Conservation (phyloP, 1,284 basidiomycete species). For the Ustilago shanxiensis region DNA sequence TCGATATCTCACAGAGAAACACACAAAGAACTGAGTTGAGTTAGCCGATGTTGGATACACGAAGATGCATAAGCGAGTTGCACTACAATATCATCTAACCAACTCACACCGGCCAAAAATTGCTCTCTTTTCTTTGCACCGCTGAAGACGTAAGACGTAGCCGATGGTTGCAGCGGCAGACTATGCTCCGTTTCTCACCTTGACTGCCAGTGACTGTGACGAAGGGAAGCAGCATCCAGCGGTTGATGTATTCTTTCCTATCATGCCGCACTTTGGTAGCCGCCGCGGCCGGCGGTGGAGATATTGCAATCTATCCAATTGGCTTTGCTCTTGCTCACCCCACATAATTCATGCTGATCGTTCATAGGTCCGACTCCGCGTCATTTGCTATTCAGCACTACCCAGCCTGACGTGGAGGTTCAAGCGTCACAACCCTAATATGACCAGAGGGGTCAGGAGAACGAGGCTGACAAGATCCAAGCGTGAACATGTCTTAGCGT, state of each 20-base stretch:
- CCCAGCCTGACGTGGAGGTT: neutral
- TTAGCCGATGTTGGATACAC: conserved; percentile 4
- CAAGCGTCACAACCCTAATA: neutral
- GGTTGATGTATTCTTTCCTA: neutral
- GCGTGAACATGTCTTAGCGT: neutral
- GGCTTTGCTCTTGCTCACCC: neutral
- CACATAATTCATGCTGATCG: neutral
- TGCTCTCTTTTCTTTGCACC: neutral
- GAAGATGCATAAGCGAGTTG: conserved; percentile 23
- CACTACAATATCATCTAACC: conserved; percentile 16
- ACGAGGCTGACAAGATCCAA: neutral
- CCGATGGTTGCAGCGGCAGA: conserved; percentile 29
- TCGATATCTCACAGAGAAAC: neutral
- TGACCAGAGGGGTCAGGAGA: neutral
- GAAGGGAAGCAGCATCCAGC: neutral
- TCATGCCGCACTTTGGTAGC: neutral
- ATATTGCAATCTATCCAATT: conserved; percentile 2
- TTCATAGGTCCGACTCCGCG: neutral
- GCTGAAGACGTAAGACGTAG: neutral
- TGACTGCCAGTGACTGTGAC: neutral
- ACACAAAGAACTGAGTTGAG: neutral
- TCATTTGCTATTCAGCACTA: neutral
- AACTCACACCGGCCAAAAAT: conserved; percentile 4
- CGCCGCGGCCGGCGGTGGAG: neutral
- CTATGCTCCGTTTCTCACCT: conserved; percentile 15